Conservation (phyloP, 2,329 filamentous ascomycete species). For the Sporothrix euskadiensis region DNA sequence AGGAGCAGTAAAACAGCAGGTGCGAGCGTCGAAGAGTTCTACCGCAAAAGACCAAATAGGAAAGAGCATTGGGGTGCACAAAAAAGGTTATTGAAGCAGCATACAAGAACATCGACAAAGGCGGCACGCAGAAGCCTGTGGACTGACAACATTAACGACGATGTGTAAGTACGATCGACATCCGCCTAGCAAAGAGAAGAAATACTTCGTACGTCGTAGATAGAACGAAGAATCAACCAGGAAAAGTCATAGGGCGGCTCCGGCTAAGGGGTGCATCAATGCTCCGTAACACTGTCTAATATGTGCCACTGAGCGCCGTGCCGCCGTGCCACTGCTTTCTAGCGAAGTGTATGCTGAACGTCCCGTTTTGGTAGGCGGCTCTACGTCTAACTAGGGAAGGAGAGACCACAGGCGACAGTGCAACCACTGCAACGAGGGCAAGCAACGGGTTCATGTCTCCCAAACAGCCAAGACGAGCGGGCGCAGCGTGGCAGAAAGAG, state of each 20-base stretch:
- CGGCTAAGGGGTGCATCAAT: background rate
- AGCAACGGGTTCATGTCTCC: background rate
- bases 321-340: background rate
- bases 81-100: background rate
- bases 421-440: background rate
- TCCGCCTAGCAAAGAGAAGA: background rate
- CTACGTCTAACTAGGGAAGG: conserved; percentile 9
- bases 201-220: background rate
- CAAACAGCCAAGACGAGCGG: conserved; percentile 1
- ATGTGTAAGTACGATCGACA: background rate
- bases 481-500: conserved; percentile 15
- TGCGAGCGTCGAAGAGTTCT: background rate
- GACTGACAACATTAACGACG: too few relatives aligned
- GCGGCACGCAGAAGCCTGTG: background rate
- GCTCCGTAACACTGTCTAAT: too few relatives aligned
- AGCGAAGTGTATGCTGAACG: background rate
- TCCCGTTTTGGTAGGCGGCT: conserved; percentile 3
- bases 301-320: background rate
- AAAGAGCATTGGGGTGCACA: background rate
- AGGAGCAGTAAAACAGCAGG: background rate
- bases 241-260: background rate
- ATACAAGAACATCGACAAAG: background rate
- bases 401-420: background rate
- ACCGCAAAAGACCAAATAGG: background rate
- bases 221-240: background rate